Conservation (phyloP, 129 eudicot genomes). For the Flaveria ramosissima region DNA sequence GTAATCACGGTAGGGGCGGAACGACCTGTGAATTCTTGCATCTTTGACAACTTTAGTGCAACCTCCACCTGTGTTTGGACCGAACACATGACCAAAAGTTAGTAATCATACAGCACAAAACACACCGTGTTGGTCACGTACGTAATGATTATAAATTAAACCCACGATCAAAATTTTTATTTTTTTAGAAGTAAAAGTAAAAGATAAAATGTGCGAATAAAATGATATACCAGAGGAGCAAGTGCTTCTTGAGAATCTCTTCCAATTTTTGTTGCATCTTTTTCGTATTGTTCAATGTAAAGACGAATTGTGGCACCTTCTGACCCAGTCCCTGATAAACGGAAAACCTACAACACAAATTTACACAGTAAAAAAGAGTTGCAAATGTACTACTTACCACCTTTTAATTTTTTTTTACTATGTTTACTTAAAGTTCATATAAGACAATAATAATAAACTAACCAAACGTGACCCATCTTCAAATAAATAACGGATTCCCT, state of each 20-base stretch:
- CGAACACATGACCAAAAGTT: neutral
- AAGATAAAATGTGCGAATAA: neutral
- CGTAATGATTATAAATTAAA: too few relatives aligned
- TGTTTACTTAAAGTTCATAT: neutral
- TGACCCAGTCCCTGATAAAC: conserved; percentile 87
- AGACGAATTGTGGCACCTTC: conserved; percentile 92
- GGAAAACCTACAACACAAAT: conserved; percentile 60
- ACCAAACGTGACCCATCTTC: conserved; percentile 98
- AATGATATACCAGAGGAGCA: conserved; percentile 63
- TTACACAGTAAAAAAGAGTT: neutral
- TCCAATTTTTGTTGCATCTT: conserved; percentile 72
- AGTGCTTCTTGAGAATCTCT: conserved; percentile 89
- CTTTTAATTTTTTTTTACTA: neutral
- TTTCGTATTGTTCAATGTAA: conserved; percentile 83
- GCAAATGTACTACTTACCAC: neutral
- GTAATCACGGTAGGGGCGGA: conserved; percentile 83
- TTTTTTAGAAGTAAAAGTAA: too few relatives aligned
- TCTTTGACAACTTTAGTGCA: conserved; percentile 83
- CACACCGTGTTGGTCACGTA: neutral
- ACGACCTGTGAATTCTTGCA: conserved; percentile 77
- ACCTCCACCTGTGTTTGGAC: conserved; percentile 59
- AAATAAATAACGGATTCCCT: conserved; percentile 89
- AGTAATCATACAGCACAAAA: neutral
- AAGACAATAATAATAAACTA: conserved; percentile 4
- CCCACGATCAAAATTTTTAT: too few relatives aligned